phyloP scores from a whole-genome alignment of 2,329 filamentous ascomycete genomes.

The Scedosporium minutisporum region DNA sequence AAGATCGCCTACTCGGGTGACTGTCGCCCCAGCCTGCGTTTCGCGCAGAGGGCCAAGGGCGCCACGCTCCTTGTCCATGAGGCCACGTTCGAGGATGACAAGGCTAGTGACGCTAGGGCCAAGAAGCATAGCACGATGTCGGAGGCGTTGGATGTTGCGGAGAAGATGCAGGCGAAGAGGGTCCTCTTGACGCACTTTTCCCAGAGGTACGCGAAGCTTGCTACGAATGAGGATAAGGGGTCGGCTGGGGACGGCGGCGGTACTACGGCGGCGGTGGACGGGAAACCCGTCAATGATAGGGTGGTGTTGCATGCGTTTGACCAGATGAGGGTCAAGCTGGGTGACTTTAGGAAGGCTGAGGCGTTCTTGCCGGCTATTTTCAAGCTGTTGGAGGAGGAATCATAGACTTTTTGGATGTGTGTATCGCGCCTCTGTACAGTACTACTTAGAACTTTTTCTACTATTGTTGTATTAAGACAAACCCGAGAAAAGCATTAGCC shows the following conservation, averaged over 20 bases:
- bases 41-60: slow-evolving; percentile 60
- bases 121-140: slow-evolving; percentile 88
- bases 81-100: slow-evolving; percentile 88
- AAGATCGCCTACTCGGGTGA: slow-evolving; percentile 92
- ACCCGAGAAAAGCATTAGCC: too few species aligned
- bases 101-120: slow-evolving; percentile 63
- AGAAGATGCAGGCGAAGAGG: slow-evolving; percentile 67
- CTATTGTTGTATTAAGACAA: too few species aligned
- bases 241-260: slow-evolving; percentile 12
- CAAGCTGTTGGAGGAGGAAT: slow-evolving; percentile 35
- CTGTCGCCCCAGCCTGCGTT: slow-evolving; percentile 66
- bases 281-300: slow-evolving; percentile 36
- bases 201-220: slow-evolving; percentile 79
- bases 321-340: slow-evolving; percentile 63
- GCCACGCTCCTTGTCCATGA: slow-evolving; percentile 88
- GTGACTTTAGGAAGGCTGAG: slow-evolving; percentile 59
- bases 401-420: not conserved
- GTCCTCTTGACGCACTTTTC: slow-evolving; percentile 90
- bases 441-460: not conserved
- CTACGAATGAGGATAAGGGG: slow-evolving; percentile 31
- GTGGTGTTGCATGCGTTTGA: slow-evolving; percentile 68
- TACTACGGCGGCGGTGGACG: slow-evolving; percentile 13
- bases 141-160: slow-evolving; percentile 73
- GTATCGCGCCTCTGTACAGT: not conserved
- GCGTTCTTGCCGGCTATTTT: slow-evolving; percentile 49